Evolutionary conservation across 2,329 filamentous ascomycete species (phyloP).

Genomic region (Taxawa tesnikishii): DNA sequence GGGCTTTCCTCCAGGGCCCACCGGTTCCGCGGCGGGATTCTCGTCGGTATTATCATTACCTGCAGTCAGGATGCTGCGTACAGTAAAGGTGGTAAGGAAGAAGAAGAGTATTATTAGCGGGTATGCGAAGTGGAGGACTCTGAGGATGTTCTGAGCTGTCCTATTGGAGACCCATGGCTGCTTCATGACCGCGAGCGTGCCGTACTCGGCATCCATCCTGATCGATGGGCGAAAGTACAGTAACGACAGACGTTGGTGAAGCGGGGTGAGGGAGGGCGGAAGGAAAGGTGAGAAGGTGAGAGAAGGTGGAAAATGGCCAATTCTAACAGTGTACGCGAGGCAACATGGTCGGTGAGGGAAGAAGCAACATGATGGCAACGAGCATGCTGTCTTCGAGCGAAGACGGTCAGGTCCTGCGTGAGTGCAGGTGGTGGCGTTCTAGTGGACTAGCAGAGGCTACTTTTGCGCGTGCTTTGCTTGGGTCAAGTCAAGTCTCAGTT

Average conservation of each 20-base stretch:
- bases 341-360: too few species aligned
- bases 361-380: too few species aligned
- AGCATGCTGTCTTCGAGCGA: too few species aligned
- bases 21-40: conserved; percentile 32
- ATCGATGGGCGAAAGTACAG: conserved; percentile 6
- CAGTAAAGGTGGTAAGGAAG: conserved; percentile 50
- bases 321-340: too few species aligned
- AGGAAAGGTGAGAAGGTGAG: too few species aligned
- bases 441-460: too few species aligned
- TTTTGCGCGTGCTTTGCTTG: too few species aligned
- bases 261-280: too few species aligned
- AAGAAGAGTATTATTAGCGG: conserved; percentile 52
- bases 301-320: too few species aligned
- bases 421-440: too few species aligned
- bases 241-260: conserved; percentile 20
- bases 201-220: conserved; percentile 15
- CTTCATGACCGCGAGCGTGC: not conserved
- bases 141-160: conserved; percentile 30
- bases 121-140: conserved; percentile 44
- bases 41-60: conserved; percentile 32
- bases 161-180: conserved; percentile 22
- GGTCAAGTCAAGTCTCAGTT: too few species aligned
- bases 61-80: conserved; percentile 45
- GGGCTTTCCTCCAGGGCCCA: conserved; percentile 80
- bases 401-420: too few species aligned